phyloP scores from a whole-genome alignment of 2,329 filamentous ascomycete species.

The Emydomyces testavorans region DNA sequence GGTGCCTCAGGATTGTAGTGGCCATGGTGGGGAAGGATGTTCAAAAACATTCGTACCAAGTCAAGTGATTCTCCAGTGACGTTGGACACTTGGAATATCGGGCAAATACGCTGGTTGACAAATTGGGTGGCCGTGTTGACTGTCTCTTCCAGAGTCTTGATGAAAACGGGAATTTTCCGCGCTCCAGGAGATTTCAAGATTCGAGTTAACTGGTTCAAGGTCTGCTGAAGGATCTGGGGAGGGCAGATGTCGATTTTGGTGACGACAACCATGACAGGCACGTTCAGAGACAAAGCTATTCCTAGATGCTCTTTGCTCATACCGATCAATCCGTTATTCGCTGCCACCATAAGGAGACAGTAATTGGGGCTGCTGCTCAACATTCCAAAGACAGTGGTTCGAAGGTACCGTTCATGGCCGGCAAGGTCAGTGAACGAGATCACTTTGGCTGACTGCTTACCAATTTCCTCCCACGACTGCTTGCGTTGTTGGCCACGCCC shows the following conservation, averaged over 20 bases:
- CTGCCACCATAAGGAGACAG: slow-evolving; percentile 94
- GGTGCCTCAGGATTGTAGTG: slow-evolving; percentile 79
- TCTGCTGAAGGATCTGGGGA: slow-evolving; percentile 87
- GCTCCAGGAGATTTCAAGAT: slow-evolving; percentile 91
- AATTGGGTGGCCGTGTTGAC: slow-evolving; percentile 94
- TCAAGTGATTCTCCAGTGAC: slow-evolving; percentile 88
- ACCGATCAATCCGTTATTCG: slow-evolving; percentile 90
- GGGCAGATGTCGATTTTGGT: slow-evolving; percentile 99
- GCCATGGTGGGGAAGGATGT: slow-evolving; percentile 88
- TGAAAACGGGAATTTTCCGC: slow-evolving; percentile 89
- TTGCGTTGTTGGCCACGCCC: slow-evolving; percentile 72
- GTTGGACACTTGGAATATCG: slow-evolving; percentile 95
- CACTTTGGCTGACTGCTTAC: slow-evolving; percentile 84
- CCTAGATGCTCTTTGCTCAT: slow-evolving; percentile 98
- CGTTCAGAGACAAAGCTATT: slow-evolving; percentile 85
- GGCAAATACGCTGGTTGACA: slow-evolving; percentile 87
- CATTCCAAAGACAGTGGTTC: slow-evolving; percentile 92
- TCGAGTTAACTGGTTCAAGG: slow-evolving; percentile 77
- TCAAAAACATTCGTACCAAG: slow-evolving; percentile 81
- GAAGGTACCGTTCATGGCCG: slow-evolving; percentile 86
- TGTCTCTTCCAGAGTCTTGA: slow-evolving; percentile 81
- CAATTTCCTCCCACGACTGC: slow-evolving; percentile 95
- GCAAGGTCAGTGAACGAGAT: slow-evolving; percentile 94
- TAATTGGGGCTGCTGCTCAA: slow-evolving; percentile 93
- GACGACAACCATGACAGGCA: slow-evolving; percentile 93